Evolutionary conservation across 2,329 filamentous ascomycete genomes (phyloP).

Genomic region (Lecanicillium sp.): DNA sequence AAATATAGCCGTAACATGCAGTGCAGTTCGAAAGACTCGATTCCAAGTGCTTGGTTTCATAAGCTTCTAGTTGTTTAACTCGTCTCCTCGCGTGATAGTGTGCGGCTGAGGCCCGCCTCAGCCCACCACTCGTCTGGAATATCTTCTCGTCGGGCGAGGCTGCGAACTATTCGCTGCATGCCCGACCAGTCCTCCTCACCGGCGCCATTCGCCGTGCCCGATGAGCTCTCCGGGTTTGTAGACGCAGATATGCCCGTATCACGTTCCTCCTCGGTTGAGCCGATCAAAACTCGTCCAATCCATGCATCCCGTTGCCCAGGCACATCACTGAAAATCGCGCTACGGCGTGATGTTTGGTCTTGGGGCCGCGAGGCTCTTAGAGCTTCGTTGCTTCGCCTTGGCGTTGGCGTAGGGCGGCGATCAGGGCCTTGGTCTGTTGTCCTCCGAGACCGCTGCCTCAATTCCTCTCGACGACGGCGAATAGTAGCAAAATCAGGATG

Average conservation of each 20-base stretch:
- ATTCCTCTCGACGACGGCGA: constrained; percentile 10
- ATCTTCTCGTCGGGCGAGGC: constrained; percentile 61
- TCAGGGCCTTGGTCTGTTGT: neutral
- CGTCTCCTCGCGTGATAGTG: constrained; percentile 27
- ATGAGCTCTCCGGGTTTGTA: constrained; percentile 14
- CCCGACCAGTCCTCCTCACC: constrained; percentile 40
- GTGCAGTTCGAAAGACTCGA: too few relatives aligned
- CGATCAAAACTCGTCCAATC: constrained; percentile 17
- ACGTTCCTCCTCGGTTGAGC: constrained; percentile 19
- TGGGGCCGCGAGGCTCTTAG: too few relatives aligned
- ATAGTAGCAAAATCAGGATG: constrained; percentile 14
- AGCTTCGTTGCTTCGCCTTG: too few relatives aligned
- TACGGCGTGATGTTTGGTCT: too few relatives aligned
- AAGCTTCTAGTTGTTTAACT: neutral
- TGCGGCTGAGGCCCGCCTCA: constrained; percentile 57
- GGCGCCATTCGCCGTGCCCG: constrained; percentile 11
- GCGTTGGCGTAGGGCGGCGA: neutral
- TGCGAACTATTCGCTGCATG: constrained; percentile 65
- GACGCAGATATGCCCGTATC: constrained; percentile 11
- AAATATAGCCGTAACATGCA: too few relatives aligned
- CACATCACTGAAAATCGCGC: too few relatives aligned
- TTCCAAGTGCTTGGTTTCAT: neutral
- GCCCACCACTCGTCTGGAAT: constrained; percentile 81
- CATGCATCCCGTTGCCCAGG: constrained; percentile 12
- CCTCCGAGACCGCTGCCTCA: neutral